phyloP scores from a whole-genome alignment of 2,329 filamentous ascomycete species.

The Elsinoe arachidis region DNA sequence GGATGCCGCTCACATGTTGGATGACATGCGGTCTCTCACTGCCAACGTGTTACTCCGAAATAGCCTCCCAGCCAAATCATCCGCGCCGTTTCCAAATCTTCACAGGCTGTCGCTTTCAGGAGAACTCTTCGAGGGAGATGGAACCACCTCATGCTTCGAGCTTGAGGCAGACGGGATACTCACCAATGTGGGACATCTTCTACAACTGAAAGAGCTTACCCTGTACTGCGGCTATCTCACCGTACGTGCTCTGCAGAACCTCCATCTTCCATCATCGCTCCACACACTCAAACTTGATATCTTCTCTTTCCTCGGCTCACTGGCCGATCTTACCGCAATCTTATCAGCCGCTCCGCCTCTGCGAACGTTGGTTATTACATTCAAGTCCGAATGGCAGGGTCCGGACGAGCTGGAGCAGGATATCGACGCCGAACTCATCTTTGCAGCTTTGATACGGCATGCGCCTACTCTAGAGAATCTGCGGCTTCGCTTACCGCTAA shows the following conservation, averaged over 20 bases:
- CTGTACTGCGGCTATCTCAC: background rate
- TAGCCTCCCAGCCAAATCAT: background rate
- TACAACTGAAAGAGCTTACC: background rate
- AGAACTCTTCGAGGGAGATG: background rate
- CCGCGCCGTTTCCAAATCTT: background rate
- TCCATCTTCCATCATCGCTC: background rate
- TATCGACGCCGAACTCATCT: background rate
- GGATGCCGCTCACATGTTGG: background rate
- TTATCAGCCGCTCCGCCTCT: background rate
- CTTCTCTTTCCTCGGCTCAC: background rate
- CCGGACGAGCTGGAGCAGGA: background rate
- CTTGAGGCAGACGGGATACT: background rate
- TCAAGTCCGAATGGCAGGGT: background rate
- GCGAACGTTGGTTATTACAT: background rate
- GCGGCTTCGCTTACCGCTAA: background rate
- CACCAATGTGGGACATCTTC: background rate
- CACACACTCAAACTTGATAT: background rate
- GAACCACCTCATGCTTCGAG: background rate
- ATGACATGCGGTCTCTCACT: background rate
- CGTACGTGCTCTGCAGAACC: background rate
- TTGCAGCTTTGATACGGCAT: background rate
- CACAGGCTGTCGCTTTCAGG: background rate
- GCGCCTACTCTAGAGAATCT: background rate
- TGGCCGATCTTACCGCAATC: background rate
- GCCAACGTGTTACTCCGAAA: background rate